Evolutionary conservation across 2,329 filamentous ascomycete genomes (phyloP).

Genomic region (Alternaria metachromatica): DNA sequence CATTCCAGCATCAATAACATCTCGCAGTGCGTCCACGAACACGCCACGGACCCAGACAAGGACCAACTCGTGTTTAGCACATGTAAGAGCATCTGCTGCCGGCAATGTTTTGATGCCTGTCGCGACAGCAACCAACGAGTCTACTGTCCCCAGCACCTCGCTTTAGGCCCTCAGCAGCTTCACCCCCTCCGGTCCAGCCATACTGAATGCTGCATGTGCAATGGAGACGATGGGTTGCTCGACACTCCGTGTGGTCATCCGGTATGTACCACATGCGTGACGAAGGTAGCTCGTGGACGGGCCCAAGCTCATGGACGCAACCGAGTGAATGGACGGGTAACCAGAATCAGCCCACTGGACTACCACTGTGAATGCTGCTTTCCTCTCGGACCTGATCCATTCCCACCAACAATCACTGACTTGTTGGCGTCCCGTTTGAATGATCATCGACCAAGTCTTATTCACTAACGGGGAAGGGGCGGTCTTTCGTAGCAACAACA

Average conservation of each 20-base stretch:
- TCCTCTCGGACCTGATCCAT: neutral
- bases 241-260: neutral
- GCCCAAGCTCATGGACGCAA: neutral
- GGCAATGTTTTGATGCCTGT: neutral
- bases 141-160: neutral
- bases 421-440: neutral
- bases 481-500: neutral
- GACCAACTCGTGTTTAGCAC: neutral
- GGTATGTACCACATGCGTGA: neutral
- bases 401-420: neutral
- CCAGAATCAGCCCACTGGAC: neutral
- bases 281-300: neutral
- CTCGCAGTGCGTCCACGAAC: neutral
- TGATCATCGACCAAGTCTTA: neutral
- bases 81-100: neutral
- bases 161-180: neutral
- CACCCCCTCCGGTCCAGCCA: neutral
- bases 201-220: neutral
- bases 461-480: fast-evolving
- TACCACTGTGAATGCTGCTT: neutral
- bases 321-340: neutral
- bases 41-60: neutral
- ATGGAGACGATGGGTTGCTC: neutral
- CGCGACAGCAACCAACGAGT: neutral
- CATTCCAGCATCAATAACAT: neutral